Base-by-base conservation (phyloP, 2,329 filamentous ascomycete species). In the Trichothecium roseum region DNA sequence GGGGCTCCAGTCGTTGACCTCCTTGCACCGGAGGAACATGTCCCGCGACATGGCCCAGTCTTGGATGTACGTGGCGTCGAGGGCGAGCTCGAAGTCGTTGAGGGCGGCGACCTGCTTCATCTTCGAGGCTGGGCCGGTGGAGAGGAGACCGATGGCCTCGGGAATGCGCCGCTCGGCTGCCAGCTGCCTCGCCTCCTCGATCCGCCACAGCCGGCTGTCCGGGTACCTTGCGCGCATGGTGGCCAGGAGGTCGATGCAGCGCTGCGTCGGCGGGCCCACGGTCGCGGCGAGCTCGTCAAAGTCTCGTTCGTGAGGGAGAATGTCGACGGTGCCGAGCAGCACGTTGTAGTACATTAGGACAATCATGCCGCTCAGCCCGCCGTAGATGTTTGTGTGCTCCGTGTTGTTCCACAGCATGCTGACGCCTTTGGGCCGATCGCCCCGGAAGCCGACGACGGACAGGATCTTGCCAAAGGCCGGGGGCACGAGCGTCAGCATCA, bases 401-500 rank as follows among this genome's bases (percentile, higher is more conserved):
- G 85, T 87, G 10, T 86, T 84, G 53, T 84, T 79, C 91, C 91
- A 98, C 4, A 98, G 74, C 74, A 95, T 82, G 28, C 72, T 68
- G 22, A 95, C 69, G 8, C 88, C 91, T 28, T 81, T 72, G 42
- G 85, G 77, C 30, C 88, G 80, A 53, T 96, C 88, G 22, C 91
- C 91, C 41, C 76, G 79, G 61, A 96, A 96, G 1, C 91, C 91
- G 20, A 95, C 82, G 29, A 96, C 81, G 40, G 81, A 84, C 4
- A 96, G 68, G 1, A 98, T 72, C 37, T 78, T 82, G n/a, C 76
- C 81, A 56, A 96, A 94, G 1, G 88, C 77, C 0, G 91, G 91
- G 0, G 91, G 93, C 1, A 96, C 78, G 63, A 96, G 82, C 10
- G 86, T 93, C n/a, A 96, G 78, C 36, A 96, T 68, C 2, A 96